Evolutionary conservation across 164 flowering plant genomes (phyloP).

Genomic region (Tinospora cordifolia): DNA sequence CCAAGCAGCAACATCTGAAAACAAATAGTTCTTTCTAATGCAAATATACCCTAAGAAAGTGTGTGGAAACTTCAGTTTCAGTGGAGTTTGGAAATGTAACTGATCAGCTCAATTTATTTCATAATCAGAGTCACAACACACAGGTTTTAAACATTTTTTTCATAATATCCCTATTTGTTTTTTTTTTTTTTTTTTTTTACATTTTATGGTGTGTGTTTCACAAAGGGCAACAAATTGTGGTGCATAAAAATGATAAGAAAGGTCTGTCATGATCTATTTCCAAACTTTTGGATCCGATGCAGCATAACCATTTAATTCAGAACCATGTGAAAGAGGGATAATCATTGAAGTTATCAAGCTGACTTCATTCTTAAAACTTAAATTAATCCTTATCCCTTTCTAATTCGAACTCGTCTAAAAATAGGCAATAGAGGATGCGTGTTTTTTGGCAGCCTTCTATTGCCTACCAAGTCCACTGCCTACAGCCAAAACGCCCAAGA

Average conservation of each 20-base stretch:
- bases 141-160: not conserved
- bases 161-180: too few species aligned
- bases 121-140: not conserved
- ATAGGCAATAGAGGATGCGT: not conserved
- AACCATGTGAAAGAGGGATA: not conserved
- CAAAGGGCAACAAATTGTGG: not conserved
- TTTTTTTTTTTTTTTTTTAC: not conserved
- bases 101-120: not conserved
- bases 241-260: too few species aligned
- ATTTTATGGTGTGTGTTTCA: not conserved
- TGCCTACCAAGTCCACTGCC: not conserved
- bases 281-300: not conserved
- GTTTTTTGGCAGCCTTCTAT: not conserved
- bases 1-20: not conserved
- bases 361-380: not conserved
- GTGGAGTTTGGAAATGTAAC: not conserved
- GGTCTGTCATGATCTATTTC: too few species aligned
- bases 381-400: not conserved
- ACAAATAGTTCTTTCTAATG: not conserved
- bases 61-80: not conserved
- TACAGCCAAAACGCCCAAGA: not conserved
- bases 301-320: not conserved
- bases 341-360: not conserved
- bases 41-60: not conserved
- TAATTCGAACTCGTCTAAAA: not conserved